These are phyloP conservation scores for Boletus insuetus DNA, from an alignment of 768 basidiomycete genomes.

Conservation along the genomic window DNA sequence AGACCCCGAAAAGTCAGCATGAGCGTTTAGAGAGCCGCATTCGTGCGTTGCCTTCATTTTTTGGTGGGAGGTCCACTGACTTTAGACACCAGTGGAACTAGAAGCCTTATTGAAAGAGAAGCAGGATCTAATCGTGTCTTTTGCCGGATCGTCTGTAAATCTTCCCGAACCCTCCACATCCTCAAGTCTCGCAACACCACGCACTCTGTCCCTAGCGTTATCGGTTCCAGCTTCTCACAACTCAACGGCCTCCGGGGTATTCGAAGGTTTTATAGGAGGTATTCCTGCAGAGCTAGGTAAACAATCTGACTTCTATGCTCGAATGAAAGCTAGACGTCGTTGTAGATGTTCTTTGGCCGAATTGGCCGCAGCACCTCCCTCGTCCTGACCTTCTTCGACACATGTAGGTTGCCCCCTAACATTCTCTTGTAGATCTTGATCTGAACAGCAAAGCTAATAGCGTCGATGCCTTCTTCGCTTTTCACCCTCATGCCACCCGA, in stretches of 20 bases:
- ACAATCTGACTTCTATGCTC: background rate
- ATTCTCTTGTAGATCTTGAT: background rate
- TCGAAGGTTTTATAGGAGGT: background rate
- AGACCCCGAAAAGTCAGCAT: conserved; percentile 57
- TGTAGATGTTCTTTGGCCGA: conserved; percentile 24
- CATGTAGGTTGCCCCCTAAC: conserved; percentile 43
- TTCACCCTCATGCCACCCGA: conserved; percentile 69
- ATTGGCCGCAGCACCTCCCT: conserved; percentile 64
- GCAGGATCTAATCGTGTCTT: conserved; percentile 28
- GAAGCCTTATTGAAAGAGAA: conserved; percentile 65
- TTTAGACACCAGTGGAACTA: conserved; percentile 54
- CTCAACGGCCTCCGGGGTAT: background rate
- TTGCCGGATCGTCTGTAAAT: background rate
- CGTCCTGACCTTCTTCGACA: conserved; percentile 60
- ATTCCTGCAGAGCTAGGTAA: conserved; percentile 7
- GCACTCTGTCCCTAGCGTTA: background rate
- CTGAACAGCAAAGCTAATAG: conserved; percentile 31
- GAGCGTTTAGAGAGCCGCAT: conserved; percentile 68
- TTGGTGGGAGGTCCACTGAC: conserved; percentile 1
- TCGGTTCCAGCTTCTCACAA: background rate
- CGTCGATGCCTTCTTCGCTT: conserved; percentile 76
- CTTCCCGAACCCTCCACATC: background rate
- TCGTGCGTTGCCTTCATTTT: conserved; percentile 40
- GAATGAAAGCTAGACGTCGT: background rate
- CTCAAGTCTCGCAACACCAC: background rate